phyloP scores from a whole-genome alignment of 1,284 basidiomycete species.

The Ganoderma lucidum region DNA sequence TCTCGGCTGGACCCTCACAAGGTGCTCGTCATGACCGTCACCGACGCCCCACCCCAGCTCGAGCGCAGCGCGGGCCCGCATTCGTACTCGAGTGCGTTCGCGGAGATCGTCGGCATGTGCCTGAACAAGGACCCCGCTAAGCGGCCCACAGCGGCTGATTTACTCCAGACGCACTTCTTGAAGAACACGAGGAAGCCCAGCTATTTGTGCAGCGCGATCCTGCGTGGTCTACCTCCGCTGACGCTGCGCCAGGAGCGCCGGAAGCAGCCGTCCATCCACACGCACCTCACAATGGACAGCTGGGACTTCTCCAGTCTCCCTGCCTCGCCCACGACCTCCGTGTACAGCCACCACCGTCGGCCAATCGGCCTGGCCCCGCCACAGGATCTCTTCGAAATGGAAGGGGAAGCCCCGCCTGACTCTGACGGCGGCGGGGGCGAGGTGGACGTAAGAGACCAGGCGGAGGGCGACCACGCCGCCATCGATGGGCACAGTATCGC shows the following conservation, averaged over 20 bases:
- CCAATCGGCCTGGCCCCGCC: slow-evolving; percentile 21
- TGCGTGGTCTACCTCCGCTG: slow-evolving; percentile 77
- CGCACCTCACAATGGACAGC: slow-evolving; percentile 64
- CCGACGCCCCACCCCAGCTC: slow-evolving; percentile 77
- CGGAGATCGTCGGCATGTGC: slow-evolving; percentile 84
- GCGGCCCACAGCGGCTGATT: slow-evolving; percentile 80
- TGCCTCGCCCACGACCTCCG: slow-evolving; percentile 37
- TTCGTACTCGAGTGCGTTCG: slow-evolving; percentile 84
- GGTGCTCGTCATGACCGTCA: slow-evolving; percentile 80
- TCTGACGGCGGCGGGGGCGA: background rate
- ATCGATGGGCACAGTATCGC: slow-evolving; percentile 29
- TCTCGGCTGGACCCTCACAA: slow-evolving; percentile 79
- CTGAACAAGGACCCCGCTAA: slow-evolving; percentile 83
- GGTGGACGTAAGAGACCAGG: background rate
- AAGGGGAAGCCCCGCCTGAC: slow-evolving; percentile 9
- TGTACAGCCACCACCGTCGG: slow-evolving; percentile 33
- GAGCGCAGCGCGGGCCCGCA: slow-evolving; percentile 76
- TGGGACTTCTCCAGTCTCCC: slow-evolving; percentile 64
- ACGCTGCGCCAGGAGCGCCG: slow-evolving; percentile 74
- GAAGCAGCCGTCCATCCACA: slow-evolving; percentile 48
- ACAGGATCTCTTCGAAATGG: slow-evolving; percentile 31
- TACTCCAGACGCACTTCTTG: slow-evolving; percentile 86
- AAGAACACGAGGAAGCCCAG: slow-evolving; percentile 77
- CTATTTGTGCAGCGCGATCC: slow-evolving; percentile 76
- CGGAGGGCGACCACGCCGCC: slow-evolving; percentile 21